Percentiles rank a stretch among this genome's conserved stretches.
These are phyloP conservation scores for Boletus pseudopeckii DNA, from an alignment of 768 basidiomycete species.

Conservation along the genomic window DNA sequence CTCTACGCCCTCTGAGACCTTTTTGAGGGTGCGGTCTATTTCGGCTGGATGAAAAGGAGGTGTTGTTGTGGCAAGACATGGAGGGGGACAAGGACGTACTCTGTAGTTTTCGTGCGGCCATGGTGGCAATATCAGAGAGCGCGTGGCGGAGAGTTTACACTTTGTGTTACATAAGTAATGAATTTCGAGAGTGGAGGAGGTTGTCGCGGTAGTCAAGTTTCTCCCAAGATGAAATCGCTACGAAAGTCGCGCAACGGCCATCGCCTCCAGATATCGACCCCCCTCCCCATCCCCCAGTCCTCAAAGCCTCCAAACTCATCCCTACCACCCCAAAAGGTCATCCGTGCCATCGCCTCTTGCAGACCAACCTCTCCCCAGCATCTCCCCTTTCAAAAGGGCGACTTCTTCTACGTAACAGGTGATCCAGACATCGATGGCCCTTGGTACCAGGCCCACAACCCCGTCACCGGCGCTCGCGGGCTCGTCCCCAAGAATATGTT, in stretches of 20 bases:
- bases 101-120: constrained; percentile 91
- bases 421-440: constrained; percentile 55
- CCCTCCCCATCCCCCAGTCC: constrained; percentile 50
- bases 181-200: no score
- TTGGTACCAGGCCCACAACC: constrained; percentile 97
- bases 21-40: constrained; percentile 98
- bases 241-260: constrained; percentile 61
- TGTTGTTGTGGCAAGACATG: neutral
- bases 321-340: constrained; percentile 90
- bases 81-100: constrained; percentile 40
- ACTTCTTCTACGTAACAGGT: constrained; percentile 94
- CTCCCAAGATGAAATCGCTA: constrained; percentile 67
- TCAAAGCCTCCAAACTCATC: constrained; percentile 58
- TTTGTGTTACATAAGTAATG: constrained; percentile 21
- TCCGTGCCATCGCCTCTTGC: constrained; percentile 73
- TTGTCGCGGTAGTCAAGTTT: no score
- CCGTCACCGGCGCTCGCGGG: constrained; percentile 85
- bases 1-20: constrained; percentile 93
- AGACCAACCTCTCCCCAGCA: constrained; percentile 74
- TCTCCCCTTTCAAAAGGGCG: constrained; percentile 87
- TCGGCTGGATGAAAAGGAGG: constrained; percentile 60
- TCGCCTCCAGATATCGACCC: constrained; percentile 67
- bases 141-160: neutral
- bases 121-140: constrained; percentile 32
- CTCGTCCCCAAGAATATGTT: constrained; percentile 85